Evolutionary conservation across 805 yeast genomes (phyloP).

Genomic region (Osmozyma mogii): DNA sequence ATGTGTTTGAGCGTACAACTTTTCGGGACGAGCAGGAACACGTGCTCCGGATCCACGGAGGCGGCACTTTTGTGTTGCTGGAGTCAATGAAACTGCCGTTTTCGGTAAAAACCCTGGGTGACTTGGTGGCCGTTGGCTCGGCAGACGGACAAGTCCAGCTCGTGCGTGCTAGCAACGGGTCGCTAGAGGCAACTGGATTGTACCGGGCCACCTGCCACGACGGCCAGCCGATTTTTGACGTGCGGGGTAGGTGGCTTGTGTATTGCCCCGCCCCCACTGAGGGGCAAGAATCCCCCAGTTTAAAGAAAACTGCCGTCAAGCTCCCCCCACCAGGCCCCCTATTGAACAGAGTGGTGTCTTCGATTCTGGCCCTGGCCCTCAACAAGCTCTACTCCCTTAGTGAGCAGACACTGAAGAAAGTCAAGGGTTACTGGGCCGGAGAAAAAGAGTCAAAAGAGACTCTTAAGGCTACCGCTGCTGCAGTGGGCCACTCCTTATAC

Average conservation of each 20-base stretch:
- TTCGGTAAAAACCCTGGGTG: conserved; percentile 5
- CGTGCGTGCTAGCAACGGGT: conserved; percentile 5
- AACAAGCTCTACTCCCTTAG: conserved; percentile 44
- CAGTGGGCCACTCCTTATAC: conserved; percentile 25
- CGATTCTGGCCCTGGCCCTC: conserved; percentile 44
- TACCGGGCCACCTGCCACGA: conserved; percentile 11
- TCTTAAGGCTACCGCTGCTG: conserved; percentile 23
- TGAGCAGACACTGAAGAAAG: conserved; percentile 39
- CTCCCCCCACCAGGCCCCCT: conserved; percentile 38
- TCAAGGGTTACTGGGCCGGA: conserved; percentile 29
- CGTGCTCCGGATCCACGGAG: no score
- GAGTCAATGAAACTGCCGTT: no score
- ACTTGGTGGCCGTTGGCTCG: conserved; percentile 13
- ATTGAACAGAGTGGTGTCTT: conserved; percentile 39
- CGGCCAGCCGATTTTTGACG: conserved; percentile 38
- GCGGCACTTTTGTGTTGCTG: no score
- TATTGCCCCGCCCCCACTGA: conserved; percentile 37
- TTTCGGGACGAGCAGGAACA: conserved; percentile 17
- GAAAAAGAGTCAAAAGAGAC: conserved; percentile 9
- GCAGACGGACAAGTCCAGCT: conserved; percentile 4
- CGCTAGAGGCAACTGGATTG: no score
- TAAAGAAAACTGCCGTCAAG: conserved; percentile 32
- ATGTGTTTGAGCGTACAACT: no score
- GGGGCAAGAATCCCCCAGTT: conserved; percentile 2
- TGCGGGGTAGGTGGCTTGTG: conserved; percentile 43